A percentile compares a stretch with the other conserved stretches of the same genome.
Evolutionary conservation across 2,329 filamentous ascomycete genomes (phyloP).

Genomic region (Endothia cerciana): DNA sequence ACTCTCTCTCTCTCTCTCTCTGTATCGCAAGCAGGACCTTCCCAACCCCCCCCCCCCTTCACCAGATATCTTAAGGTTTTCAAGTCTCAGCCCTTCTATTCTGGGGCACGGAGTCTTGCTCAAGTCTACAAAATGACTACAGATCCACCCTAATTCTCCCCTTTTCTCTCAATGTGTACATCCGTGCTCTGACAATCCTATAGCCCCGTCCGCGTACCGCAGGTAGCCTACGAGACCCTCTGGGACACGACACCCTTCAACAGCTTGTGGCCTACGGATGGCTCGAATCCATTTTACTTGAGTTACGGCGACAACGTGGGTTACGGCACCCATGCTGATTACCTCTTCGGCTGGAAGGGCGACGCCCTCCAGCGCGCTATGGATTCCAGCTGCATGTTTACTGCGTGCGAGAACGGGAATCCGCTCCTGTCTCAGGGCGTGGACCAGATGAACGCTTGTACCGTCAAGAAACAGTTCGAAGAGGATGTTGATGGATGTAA

Average conservation of each 20-base stretch:
- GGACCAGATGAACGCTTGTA: constrained; percentile 39
- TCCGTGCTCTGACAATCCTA: no score
- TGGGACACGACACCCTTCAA: constrained; percentile 47
- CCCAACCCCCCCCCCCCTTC: no score
- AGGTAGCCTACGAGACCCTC: constrained; percentile 48
- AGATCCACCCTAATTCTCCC: no score
- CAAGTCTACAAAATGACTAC: no score
- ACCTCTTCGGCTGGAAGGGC: constrained; percentile 42
- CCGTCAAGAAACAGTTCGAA: constrained; percentile 35
- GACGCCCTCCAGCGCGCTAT: constrained; percentile 39
- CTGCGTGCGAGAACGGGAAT: constrained; percentile 38
- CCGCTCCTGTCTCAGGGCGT: constrained; percentile 40
- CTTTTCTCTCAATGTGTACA: no score
- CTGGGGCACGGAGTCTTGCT: no score
- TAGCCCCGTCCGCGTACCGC: constrained; percentile 38
- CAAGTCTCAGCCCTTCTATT: no score
- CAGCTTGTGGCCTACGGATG: constrained; percentile 43
- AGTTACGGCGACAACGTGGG: constrained; percentile 35
- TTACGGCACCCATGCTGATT: constrained; percentile 38
- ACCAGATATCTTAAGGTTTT: no score
- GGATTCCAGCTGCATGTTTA: constrained; percentile 39
- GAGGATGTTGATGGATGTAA: constrained; percentile 41
- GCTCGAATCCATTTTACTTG: constrained; percentile 37
- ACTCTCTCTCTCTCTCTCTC: no score
- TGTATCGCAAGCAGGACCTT: no score